phyloP scores from a whole-genome alignment of 1,139 yeast genomes.

The Pichia sorboxylosa region DNA sequence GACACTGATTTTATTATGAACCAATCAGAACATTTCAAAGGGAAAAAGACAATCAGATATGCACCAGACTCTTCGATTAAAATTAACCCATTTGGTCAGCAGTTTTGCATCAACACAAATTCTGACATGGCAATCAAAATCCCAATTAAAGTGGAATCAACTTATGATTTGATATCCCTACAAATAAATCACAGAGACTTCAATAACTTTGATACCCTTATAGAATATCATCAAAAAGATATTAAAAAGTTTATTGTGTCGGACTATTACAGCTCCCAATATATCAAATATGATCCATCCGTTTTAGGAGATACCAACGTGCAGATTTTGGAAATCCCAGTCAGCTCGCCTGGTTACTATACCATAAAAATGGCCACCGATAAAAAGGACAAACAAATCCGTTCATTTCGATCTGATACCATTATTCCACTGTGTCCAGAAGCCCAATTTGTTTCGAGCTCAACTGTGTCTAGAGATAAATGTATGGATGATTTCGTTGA shows the following conservation, averaged over 20 bases:
- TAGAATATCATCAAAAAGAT: constrained; percentile 49
- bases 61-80: constrained; percentile 86
- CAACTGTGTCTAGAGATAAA: constrained; percentile 27
- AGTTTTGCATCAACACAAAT: constrained; percentile 47
- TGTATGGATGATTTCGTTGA: constrained; percentile 54
- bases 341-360: constrained; percentile 63
- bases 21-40: constrained; percentile 66
- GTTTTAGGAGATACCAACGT: constrained; percentile 30
- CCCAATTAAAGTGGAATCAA: constrained; percentile 75
- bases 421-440: constrained; percentile 69
- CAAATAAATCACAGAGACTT: constrained; percentile 57
- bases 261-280: constrained; percentile 27
- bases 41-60: constrained; percentile 74
- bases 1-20: constrained; percentile 37
- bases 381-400: constrained; percentile 48
- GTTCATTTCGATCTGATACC: constrained; percentile 53
- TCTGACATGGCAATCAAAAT: constrained; percentile 29
- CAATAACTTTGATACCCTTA: constrained; percentile 34
- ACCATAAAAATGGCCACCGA: constrained; percentile 57
- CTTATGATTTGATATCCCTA: constrained; percentile 57
- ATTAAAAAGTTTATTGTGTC: constrained; percentile 33
- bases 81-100: constrained; percentile 63
- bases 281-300: constrained; percentile 23
- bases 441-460: constrained; percentile 34
- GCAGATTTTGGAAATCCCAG: constrained; percentile 45